Evolutionary conservation across 2,329 filamentous ascomycete genomes (phyloP).

Genomic region (Alternaria sp.): DNA sequence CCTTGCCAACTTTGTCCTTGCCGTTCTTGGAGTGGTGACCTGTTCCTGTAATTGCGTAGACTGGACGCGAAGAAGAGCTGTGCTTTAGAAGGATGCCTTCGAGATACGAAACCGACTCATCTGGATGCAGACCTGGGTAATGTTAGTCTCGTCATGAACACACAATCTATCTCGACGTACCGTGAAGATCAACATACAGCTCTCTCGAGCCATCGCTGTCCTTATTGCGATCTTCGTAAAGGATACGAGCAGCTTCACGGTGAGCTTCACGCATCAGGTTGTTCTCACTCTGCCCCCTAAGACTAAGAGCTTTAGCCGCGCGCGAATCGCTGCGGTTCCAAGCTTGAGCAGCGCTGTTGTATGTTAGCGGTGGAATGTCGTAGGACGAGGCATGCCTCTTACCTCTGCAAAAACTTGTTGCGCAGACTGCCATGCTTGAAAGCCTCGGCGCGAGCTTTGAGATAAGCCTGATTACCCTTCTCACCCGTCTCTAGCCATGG

Average conservation of each 20-base stretch:
- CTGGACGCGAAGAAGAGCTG: conserved; percentile 70
- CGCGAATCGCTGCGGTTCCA: conserved; percentile 98
- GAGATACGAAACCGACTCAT: conserved; percentile 94
- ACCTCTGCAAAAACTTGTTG: conserved; percentile 98
- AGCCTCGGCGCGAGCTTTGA: conserved; percentile 92
- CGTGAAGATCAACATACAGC: conserved; percentile 93
- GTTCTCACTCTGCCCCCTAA: conserved; percentile 95
- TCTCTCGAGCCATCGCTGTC: conserved; percentile 66
- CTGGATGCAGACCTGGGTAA: conserved; percentile 78
- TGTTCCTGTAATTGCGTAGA: conserved; percentile 96
- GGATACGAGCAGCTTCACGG: conserved; percentile 85
- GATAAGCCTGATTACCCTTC: conserved; percentile 87
- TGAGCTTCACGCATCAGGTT: conserved; percentile 97
- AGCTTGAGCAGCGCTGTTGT: conserved; percentile 83
- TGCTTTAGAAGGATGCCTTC: conserved; percentile 88
- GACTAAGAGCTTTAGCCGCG: conserved; percentile 90
- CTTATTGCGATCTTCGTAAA: conserved; percentile 94
- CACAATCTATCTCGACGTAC: conserved; percentile 28
- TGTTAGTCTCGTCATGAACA: conserved; percentile 8
- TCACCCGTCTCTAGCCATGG: conserved; percentile 96
- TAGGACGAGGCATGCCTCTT: neutral
- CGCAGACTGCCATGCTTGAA: conserved; percentile 96
- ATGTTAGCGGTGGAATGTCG: conserved; percentile 9
- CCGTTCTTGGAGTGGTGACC: conserved; percentile 98
- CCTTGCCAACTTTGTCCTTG: conserved; percentile 97